phyloP scores from a whole-genome alignment of 331 rosid genomes.

The Acacia concinna region DNA sequence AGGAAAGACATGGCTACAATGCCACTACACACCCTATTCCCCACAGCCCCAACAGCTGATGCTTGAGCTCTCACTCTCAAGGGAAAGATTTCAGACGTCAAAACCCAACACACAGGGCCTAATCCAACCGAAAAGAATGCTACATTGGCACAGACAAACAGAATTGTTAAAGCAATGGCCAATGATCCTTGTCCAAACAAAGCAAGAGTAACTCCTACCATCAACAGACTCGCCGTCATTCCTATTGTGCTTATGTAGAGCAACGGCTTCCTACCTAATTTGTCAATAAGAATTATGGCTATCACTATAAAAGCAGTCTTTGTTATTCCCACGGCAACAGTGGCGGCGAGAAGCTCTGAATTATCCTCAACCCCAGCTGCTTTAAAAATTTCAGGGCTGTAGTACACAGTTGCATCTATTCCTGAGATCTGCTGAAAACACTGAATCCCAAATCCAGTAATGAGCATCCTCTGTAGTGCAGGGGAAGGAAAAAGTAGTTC shows the following conservation, averaged over 20 bases:
- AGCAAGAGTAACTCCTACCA: conserved; percentile 44
- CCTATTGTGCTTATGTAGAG: conserved; percentile 69
- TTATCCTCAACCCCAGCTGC: conserved; percentile 61
- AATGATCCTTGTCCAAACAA: conserved; percentile 47
- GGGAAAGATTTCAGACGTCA: conserved; percentile 79
- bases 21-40: conserved; percentile 72
- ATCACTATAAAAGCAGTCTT: conserved; percentile 63
- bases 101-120: conserved; percentile 82
- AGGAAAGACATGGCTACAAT: conserved; percentile 79
- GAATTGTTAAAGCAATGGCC: conserved; percentile 44
- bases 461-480: conserved; percentile 52
- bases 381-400: conserved; percentile 68
- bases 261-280: conserved; percentile 68
- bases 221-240: conserved; percentile 66
- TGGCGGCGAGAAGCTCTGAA: conserved; percentile 65
- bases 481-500: conserved; percentile 65
- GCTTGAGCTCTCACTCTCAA: conserved; percentile 71
- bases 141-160: conserved; percentile 69
- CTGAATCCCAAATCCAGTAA: conserved; percentile 74
- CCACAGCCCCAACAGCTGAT: conserved; percentile 63
- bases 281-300: conserved; percentile 64
- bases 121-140: conserved; percentile 82
- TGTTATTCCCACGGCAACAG: conserved; percentile 73
- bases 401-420: conserved; percentile 74
- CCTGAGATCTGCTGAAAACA: conserved; percentile 83